Base-by-base conservation (phyloP, 2,329 filamentous ascomycete species). In the Sarocladiaceae sp. region DNA sequence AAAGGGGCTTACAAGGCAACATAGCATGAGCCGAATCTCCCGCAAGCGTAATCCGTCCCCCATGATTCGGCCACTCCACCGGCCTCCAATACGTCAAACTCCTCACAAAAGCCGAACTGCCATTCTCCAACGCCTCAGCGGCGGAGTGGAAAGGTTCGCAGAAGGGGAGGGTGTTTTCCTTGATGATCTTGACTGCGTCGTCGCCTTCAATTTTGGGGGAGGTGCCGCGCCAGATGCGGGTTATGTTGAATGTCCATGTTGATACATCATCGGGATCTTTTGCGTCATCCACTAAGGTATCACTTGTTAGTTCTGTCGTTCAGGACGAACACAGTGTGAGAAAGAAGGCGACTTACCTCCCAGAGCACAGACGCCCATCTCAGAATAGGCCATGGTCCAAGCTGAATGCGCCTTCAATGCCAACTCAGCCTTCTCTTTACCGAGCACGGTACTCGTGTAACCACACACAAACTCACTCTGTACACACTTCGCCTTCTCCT, bases 21-120 rank as follows among this genome's bases (percentile, higher is more conserved):
- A 70, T 71, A 0, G 68, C 66, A 51, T 71, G 69, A 0, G 68
- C 68, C 0, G 69, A 65, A 40, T 72, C 69, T 4, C 69, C 69
- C 13, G 63, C 62, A 2, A 71, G 59, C 18, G 52, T 53, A 25
- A 53, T 36, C 15, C 37, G 31, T 26, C 52, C 52, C 18, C 37
- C 39, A n/a, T 31, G 20, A 29, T 46, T 52, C 13, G 50, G 50
- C 50, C 50, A 52, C 18, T 25, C 39, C n/a, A 47, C 25, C 3
- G 50, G 17, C 15, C 39, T 23, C 50, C 50, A 52, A 17, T 52
- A 47, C 11, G 20, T 33, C 11, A 52, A 39, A 3, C 18, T 15
- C 28, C 50, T 37, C 11, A 52, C 50, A 18, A 33, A 52, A 17
- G 37, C 37, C 7, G 50, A 42, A 5, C 26, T 33, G 8, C 28